phyloP scores from a whole-genome alignment of 139 green algal genomes.

The Helicosporidium sp. region DNA sequence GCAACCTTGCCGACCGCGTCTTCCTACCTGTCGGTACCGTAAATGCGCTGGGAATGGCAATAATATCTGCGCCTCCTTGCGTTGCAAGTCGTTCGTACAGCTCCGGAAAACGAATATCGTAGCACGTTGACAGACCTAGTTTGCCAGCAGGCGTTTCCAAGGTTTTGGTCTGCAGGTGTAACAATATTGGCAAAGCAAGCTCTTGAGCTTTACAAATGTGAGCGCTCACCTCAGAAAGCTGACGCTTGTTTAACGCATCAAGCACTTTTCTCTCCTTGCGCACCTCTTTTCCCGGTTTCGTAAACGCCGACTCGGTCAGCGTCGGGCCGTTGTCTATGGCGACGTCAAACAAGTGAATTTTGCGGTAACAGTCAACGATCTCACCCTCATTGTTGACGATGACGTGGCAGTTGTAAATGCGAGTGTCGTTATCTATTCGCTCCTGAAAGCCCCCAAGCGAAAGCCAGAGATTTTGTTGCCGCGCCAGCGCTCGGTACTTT shows the following conservation, averaged over 20 bases:
- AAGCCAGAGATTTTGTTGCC: conserved; percentile 55
- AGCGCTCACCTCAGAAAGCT: no score
- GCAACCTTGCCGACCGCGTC: neutral
- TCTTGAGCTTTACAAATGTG: neutral
- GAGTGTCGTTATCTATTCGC: conserved; percentile 25
- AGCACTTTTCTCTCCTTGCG: conserved; percentile 14
- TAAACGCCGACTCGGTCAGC: conserved; percentile 64
- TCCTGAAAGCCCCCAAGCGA: conserved; percentile 79
- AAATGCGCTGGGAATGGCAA: conserved; percentile 54
- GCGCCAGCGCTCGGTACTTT: conserved; percentile 53
- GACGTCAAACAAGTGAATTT: conserved; percentile 84
- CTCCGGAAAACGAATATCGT: conserved; percentile 88
- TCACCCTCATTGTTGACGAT: conserved; percentile 41
- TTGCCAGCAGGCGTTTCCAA: conserved; percentile 51
- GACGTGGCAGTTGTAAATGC: conserved; percentile 78
- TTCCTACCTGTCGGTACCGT: conserved; percentile 34
- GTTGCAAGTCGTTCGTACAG: conserved; percentile 68
- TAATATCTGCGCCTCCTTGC: conserved; percentile 43
- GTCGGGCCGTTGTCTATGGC: conserved; percentile 63
- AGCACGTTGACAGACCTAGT: conserved; percentile 76
- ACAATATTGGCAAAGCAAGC: neutral
- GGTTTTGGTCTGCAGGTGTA: conserved; percentile 31
- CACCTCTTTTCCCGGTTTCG: conserved; percentile 32
- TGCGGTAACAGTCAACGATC: conserved; percentile 37
- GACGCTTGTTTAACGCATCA: no score